Base-by-base conservation (phyloP, 176 grass and related monocot genomes). In the Oryza rufipogon region DNA sequence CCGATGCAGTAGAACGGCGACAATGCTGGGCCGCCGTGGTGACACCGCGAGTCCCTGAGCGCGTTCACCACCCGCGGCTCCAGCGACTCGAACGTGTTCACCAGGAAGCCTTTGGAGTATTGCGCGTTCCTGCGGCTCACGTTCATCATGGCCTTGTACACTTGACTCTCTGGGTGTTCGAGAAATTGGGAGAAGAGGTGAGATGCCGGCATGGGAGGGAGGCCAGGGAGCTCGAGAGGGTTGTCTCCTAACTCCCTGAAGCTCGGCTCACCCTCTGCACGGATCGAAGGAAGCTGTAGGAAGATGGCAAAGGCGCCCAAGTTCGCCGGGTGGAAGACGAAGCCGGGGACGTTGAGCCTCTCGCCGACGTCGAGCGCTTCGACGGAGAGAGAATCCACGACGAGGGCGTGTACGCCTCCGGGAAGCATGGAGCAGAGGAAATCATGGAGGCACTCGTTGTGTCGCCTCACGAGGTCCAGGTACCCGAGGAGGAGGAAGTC, bases 21-120 rank as follows among this genome's bases (percentile, higher is more conserved):
- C 64, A 71, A 66, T 3, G 15, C 26, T 0, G 48, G 42, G 12
- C 46, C 75, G 0, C 65, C 64, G 45, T 12, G 45, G 25, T 79
- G 33, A 4, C 42, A 20, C 1, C 22, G 44, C 2, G 80, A 84
- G 46, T 78, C 81, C 7, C 23, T 26, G 26, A 93, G 65, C 7
- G 58, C 73, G 10, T 44, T 39, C 66, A 88, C 65, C 4, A 85
- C 73, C 0, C 28, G 56, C 4, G 26, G 16, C 48, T 93, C 91
- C 4, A 90, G 20, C 12, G 25, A 74, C 20, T 84, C 84, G 32
- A 90, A 87, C 4, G 91, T 80, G 84, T 90, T 90, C 23, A 88
- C 58, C 9, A 93, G 32, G 48, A 88, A 76, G 15, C 76, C 88
- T 0, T 80, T 14, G 8, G 28, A 41, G 4, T 66, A 48, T 0